Evolutionary conservation across 208 protist genomes (phyloP).

Genomic region (Leishmania guyanensis): DNA sequence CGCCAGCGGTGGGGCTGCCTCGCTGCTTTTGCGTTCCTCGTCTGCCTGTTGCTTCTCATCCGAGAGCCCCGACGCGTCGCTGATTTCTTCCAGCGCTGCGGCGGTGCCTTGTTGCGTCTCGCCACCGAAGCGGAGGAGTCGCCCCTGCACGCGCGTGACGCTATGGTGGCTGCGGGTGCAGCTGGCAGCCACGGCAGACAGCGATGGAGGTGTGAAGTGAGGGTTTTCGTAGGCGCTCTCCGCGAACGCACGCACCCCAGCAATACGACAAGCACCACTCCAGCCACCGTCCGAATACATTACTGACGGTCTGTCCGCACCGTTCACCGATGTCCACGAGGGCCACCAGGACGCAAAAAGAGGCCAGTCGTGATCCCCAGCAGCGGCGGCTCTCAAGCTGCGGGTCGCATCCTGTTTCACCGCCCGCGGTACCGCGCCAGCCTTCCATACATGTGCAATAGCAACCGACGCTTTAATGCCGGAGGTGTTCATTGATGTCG

Average conservation of each 20-base stretch:
- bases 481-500: neutral
- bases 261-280: slow-evolving; percentile 39
- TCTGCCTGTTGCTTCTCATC: slow-evolving; percentile 1
- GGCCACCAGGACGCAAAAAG: slow-evolving; percentile 30
- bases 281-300: slow-evolving; percentile 68
- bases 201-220: neutral
- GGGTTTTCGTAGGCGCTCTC: neutral
- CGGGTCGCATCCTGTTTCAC: neutral
- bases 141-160: slow-evolving; percentile 32
- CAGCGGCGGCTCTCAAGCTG: too few relatives aligned
- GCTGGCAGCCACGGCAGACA: neutral
- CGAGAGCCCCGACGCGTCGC: neutral
- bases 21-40: neutral
- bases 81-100: slow-evolving; percentile 36
- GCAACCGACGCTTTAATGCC: neutral
- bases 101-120: slow-evolving; percentile 45
- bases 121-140: slow-evolving; percentile 69
- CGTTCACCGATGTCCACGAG: slow-evolving; percentile 15
- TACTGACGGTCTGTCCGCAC: slow-evolving; percentile 16
- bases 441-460: slow-evolving; percentile 4
- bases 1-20: neutral
- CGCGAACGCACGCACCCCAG: slow-evolving; percentile 32
- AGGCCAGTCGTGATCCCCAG: slow-evolving; percentile 13
- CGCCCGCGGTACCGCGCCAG: neutral
- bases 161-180: slow-evolving; percentile 46